Evolutionary conservation across 2,329 filamentous ascomycete species (phyloP), one percentile per base, ranked within the genome.

Genomic region (Aureobasidium mangrovei): DNA sequence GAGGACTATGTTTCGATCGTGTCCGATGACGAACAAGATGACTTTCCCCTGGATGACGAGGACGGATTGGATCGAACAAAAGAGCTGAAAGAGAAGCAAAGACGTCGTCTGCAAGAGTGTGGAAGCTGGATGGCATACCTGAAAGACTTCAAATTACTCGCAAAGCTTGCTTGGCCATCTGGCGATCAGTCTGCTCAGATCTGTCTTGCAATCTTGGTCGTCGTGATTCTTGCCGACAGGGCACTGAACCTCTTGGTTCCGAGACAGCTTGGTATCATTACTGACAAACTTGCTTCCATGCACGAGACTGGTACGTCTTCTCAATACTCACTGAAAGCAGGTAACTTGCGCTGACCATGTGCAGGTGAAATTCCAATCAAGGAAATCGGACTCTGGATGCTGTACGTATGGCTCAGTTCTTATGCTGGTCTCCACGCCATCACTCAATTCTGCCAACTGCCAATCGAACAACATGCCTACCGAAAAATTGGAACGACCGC

Each of bases 151-250:
- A 74, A 72, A 60, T 66, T 91, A 35, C 85, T 95, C 65, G 73
- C 91, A 29, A 88, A 87, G 0, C 87, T 89, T 63, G 74, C 95
- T 24, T 91, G 86, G 81, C 89, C 90, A 0, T 77, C 81, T 49
- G 78, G 83, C 40, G 80, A 85, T 62, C 77, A 74, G 52, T 67
- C 71, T 10, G 77, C 93, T 18, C 87, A 93, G 65, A 66, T 86
- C 18, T 83, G 83, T 53, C 79, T 86, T 24, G 71, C 79, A 8
- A 74, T 86, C 3, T 83, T 93, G 42, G 78, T 79, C 0, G 41
- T 86, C 1, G 86, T 86, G 60, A 74, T 93, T 26, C 67, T 90
- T n/a, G 72, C 76, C 49, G 80, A 83, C 54, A 88, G 91, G 59
- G 80, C 80, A 4, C 73, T 94, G 47, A 88, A 90, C 61, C 74